A percentile compares a stretch with the other conserved stretches of the same genome.
phyloP scores from a whole-genome alignment of 345 rosid genomes.

The Murraya paniculata region DNA sequence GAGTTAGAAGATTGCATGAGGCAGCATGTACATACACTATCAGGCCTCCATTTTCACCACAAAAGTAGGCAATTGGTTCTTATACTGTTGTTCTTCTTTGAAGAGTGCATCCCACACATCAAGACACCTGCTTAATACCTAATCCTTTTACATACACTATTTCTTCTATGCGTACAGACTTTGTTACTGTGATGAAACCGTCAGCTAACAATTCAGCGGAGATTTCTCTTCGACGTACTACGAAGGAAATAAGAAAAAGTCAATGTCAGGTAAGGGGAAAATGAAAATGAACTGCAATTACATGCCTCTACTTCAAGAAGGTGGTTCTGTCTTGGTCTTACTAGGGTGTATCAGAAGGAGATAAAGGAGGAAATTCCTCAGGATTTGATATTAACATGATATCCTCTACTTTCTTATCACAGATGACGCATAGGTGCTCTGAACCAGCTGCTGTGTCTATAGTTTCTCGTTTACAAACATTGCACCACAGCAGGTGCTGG shows the following conservation, averaged over 20 bases:
- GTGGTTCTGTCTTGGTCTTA: background rate
- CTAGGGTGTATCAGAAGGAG: background rate
- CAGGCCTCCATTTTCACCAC: conserved; percentile 9
- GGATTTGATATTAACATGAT: conserved; percentile 22
- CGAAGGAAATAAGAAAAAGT: background rate
- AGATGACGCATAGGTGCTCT: conserved; percentile 70
- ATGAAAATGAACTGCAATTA: background rate
- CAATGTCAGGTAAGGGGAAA: background rate
- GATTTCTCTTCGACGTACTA: background rate
- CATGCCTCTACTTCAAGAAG: background rate
- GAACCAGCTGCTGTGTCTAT: conserved; percentile 22
- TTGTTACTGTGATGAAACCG: background rate
- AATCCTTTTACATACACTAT: background rate
- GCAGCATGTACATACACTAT: conserved; percentile 1
- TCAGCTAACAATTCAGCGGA: background rate
- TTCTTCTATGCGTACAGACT: background rate
- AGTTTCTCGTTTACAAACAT: conserved; percentile 43
- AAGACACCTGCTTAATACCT: background rate
- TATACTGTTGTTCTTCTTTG: background rate
- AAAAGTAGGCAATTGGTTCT: background rate
- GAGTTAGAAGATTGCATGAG: background rate
- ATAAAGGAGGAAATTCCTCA: conserved; percentile 19
- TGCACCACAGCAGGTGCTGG: conserved; percentile 73
- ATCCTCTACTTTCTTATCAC: conserved; percentile 54
- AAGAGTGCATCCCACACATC: background rate